Base-by-base conservation (phyloP, 2,329 filamentous ascomycete species). In the Neopestalotiopsis rosae region DNA sequence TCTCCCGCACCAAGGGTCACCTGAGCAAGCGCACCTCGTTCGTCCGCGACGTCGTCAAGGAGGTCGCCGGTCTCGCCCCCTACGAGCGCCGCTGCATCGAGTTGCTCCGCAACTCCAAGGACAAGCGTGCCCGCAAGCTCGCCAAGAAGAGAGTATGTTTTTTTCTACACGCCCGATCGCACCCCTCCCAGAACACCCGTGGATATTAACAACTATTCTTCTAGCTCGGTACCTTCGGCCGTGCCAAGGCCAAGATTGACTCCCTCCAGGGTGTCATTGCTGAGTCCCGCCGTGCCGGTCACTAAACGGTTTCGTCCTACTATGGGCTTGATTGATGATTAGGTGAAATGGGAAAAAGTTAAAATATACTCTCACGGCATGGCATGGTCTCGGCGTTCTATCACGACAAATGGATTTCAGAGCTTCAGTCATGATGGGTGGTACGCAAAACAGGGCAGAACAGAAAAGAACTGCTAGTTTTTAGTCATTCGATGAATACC, bases 21-120 rank as follows among this genome's bases (percentile, higher is more conserved):
- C 88, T 97, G 81, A 97, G 93, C 88, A 97, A 97, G 92, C 92
- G 95, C 81, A 98, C 96, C 79, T 91, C 93, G 79, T 98, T 99
- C 87, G 95, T 98, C 78, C 91, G 96, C 17, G 69, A 98, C 82
- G 92, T 99, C 83, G 94, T 97, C 85, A 97, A 97, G 90, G 96
- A 99, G 89, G 96, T 98, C 84, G 91, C 95, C 85, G 32, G 59
- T 38, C 92, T 96, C 78, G 94, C 94, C 78, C 94, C 94, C 81
- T 96, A 99, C 85, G 96, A 99, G 92, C 95, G 96, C 86, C 94
- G 96, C 83, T 94, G 99, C 79, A 97, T 99, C 83, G 96, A 99
- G 91, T 89, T 99, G 83, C 92, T 99, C 86, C 94, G 96, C 81
- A 99, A 99, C 93, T 92, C 90, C 89, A 97, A 97, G 89, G 96